Evolutionary conservation across 371 early-diverging fungal genomes (phyloP).

Genomic region (Haplosporangium sp.): DNA sequence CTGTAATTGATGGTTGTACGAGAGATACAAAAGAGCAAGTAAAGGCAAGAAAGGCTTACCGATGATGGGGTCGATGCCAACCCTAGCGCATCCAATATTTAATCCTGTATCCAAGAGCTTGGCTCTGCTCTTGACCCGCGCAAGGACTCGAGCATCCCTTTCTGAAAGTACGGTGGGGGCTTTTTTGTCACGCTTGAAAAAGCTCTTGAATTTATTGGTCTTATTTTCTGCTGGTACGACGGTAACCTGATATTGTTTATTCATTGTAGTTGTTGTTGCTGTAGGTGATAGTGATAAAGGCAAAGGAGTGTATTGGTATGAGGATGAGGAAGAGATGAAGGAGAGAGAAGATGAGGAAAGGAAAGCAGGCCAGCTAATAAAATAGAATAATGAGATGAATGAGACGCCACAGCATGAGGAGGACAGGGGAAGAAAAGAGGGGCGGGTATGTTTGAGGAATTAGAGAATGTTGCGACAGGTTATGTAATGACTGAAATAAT

Average conservation of each 20-base stretch:
- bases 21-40: background rate
- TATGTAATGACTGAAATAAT: background rate
- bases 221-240: background rate
- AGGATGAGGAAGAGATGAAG: slow-evolving; percentile 4
- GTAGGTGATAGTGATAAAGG: slow-evolving; percentile 8
- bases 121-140: slow-evolving; percentile 35
- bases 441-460: background rate
- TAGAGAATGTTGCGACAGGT: background rate
- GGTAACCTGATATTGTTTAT: no score
- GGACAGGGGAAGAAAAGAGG: background rate
- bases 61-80: slow-evolving; percentile 53
- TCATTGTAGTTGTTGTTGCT: background rate
- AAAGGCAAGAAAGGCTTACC: slow-evolving; percentile 18
- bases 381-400: slow-evolving; percentile 1
- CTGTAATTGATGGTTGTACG: background rate
- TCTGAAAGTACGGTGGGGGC: slow-evolving; percentile 20
- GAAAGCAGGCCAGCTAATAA: slow-evolving; percentile 16
- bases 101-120: slow-evolving; percentile 44
- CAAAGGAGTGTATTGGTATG: slow-evolving; percentile 9
- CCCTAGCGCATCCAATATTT: slow-evolving; percentile 26
- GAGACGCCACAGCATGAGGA: slow-evolving; percentile 6
- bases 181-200: slow-evolving; percentile 29
- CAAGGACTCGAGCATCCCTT: slow-evolving; percentile 22
- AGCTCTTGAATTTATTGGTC: slow-evolving; percentile 24
- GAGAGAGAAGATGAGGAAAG: slow-evolving; percentile 7